Base-by-base conservation (phyloP, 2,329 filamentous ascomycete species). In the Fusarium anguioides region DNA sequence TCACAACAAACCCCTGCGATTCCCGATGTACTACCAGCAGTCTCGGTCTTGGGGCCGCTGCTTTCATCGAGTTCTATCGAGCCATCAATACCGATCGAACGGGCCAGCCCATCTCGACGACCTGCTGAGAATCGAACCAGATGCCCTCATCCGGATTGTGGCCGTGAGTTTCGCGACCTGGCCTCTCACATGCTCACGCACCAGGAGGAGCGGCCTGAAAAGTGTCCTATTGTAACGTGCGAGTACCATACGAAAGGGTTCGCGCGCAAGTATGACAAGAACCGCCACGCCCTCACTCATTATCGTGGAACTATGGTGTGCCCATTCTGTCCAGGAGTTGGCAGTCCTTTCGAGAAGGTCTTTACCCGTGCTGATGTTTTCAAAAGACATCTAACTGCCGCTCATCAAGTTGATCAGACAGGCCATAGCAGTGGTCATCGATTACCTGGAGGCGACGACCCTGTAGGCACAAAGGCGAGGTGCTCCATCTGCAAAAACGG, bases 221-320 rank as follows among this genome's bases (percentile, higher is more conserved):
- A 98, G 78, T 99, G 96, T 77, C 95, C 95, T 0, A 97, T 98
- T 60, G 85, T 91, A 55, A 94, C 90, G 4, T 98, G 95, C 82
- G 94, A 97, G 74, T 98, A 97, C 76, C 92, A 97, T 79, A 86
- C 87, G 71, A 98, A 97, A 78, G 95, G 95, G 0, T 98, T 98
- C 75, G 95, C 95, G 5, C 87, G 95, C 63, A 98, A 98, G 79
- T 99, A 98, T 76, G 96, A 98, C 81, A 97, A 97, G 84, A 98
- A 98, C 78, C 85, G 96, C 14, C 96, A 99, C 76, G 97, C 95
- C 3, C 81, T 98, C 66, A 98, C 95, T 4, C 96, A 98, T 76
- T 99, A 98, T 83, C 97, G 97, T 78, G 95, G 95, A 10, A 97
- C 93, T 15, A 97, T 98, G 94, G 91, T 97, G 9, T 99, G 96